Evolutionary conservation across 2,329 filamentous ascomycete species (phyloP).

Genomic region (Chaetomium olivaceum): DNA sequence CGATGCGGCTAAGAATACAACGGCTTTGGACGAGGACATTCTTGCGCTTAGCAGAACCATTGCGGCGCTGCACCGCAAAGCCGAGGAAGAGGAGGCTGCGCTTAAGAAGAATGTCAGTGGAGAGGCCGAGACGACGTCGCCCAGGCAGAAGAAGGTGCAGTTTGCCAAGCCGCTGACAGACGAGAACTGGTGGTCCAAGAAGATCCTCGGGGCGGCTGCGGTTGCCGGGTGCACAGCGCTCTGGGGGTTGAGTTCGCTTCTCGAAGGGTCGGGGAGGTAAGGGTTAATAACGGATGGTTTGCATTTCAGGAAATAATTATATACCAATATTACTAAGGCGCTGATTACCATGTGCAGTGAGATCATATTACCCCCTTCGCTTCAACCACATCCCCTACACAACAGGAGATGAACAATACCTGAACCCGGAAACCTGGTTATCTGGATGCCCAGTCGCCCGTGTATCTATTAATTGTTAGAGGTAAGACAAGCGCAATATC

Average conservation of each 20-base stretch:
- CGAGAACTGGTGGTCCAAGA: constrained; percentile 68
- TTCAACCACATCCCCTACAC: too few species aligned
- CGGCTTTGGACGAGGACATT: constrained; percentile 68
- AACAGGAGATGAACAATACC: too few species aligned
- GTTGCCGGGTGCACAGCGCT: constrained; percentile 62
- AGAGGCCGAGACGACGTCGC: constrained; percentile 32
- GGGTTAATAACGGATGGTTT: neutral
- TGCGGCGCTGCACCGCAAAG: constrained; percentile 52
- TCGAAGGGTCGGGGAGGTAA: constrained; percentile 40
- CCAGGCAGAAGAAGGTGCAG: constrained; percentile 43
- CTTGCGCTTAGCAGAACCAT: constrained; percentile 71
- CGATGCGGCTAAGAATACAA: constrained; percentile 60
- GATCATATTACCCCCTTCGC: too few species aligned
- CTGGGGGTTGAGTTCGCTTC: constrained; percentile 58
- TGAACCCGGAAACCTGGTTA: too few species aligned
- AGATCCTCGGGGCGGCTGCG: constrained; percentile 60
- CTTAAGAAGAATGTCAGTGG: constrained; percentile 29
- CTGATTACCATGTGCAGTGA: neutral
- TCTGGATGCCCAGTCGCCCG: too few species aligned
- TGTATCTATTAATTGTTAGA: too few species aligned
- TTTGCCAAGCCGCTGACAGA: constrained; percentile 64
- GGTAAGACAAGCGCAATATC: too few species aligned
- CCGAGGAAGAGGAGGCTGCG: constrained; percentile 47
- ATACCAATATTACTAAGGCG: neutral
- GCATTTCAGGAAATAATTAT: neutral